Conservation (phyloP, 345 rosid genomes). For the Combretum micranthum region DNA sequence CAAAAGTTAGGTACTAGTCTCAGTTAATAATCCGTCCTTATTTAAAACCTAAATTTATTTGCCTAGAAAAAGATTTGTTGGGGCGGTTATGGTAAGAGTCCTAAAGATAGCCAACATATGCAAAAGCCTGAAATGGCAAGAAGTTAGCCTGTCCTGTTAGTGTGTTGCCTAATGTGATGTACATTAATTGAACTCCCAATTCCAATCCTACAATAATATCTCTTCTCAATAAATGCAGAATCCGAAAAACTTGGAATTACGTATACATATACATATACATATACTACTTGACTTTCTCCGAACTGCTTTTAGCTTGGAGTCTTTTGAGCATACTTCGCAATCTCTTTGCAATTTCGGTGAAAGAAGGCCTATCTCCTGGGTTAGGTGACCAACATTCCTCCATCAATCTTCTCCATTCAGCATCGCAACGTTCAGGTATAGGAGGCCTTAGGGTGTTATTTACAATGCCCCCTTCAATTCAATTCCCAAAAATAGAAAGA, state of each 20-base stretch:
- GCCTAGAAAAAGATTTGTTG: too few species aligned
- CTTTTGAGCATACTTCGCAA: conserved; percentile 47
- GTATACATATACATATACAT: too few species aligned
- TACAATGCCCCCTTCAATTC: conserved; percentile 86
- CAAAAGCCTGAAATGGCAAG: too few species aligned
- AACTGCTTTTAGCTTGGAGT: conserved; percentile 39
- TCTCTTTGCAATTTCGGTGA: conserved; percentile 64
- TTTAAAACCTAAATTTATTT: too few species aligned
- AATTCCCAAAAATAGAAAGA: background rate
- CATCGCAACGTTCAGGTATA: conserved; percentile 58
- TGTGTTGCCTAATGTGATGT: too few species aligned
- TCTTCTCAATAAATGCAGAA: background rate
- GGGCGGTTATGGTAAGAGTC: too few species aligned
- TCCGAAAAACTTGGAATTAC: background rate
- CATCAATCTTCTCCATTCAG: conserved; percentile 69
- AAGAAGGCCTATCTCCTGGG: conserved; percentile 63
- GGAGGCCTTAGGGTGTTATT: conserved; percentile 72
- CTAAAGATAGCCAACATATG: too few species aligned
- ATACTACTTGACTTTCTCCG: conserved; percentile 8
- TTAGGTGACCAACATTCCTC: conserved; percentile 86
- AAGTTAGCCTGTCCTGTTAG: too few species aligned
- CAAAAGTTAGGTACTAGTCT: too few species aligned
- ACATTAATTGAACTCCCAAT: too few species aligned
- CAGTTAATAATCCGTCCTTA: too few species aligned
- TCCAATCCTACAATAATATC: too few species aligned